phyloP scores from a whole-genome alignment of 345 rosid species.

The Chamaenerion angustifolium region DNA sequence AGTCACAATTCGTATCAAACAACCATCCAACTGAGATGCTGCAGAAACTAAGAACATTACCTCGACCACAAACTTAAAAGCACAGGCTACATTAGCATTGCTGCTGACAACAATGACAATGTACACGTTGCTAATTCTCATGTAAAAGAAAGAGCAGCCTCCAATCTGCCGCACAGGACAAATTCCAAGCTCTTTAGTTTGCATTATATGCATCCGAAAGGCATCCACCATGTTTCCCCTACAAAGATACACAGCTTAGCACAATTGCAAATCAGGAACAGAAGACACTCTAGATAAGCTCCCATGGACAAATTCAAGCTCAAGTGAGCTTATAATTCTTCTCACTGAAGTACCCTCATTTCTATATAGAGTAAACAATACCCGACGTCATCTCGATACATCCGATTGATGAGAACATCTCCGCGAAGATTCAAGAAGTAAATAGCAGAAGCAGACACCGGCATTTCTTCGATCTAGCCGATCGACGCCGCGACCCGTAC shows the following conservation, averaged over 20 bases:
- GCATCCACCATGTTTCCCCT: slow-evolving; percentile 99
- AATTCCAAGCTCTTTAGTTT: slow-evolving; percentile 90
- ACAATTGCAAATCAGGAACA: not conserved
- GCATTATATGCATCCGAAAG: slow-evolving; percentile 94
- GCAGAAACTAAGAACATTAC: slow-evolving; percentile 15
- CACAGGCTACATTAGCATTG: slow-evolving; percentile 98
- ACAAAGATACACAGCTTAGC: slow-evolving; percentile 1
- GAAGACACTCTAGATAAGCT: not conserved
- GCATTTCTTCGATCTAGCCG: slow-evolving; percentile 49
- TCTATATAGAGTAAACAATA: slow-evolving; percentile 12
- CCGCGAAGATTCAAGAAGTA: slow-evolving; percentile 98
- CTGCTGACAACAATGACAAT: slow-evolving; percentile 97
- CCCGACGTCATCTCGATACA: slow-evolving; percentile 98
- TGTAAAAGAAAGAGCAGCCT: slow-evolving; percentile 89
- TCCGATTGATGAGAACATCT: slow-evolving; percentile 96
- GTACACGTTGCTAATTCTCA: slow-evolving; percentile 97
- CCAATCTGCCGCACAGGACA: slow-evolving; percentile 99
- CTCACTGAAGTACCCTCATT: too few species aligned
- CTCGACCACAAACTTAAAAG: slow-evolving; percentile 97
- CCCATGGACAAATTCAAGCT: too few species aligned
- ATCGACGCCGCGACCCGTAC: slow-evolving; percentile 1
- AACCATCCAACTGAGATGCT: too few species aligned
- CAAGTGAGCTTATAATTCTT: too few species aligned
- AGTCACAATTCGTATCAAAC: too few species aligned
- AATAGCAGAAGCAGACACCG: slow-evolving; percentile 98